Evolutionary conservation across 176 grass and related monocot genomes (phyloP), one percentile per base, ranked within the genome.

Genomic region (Aegilops longissima): DNA sequence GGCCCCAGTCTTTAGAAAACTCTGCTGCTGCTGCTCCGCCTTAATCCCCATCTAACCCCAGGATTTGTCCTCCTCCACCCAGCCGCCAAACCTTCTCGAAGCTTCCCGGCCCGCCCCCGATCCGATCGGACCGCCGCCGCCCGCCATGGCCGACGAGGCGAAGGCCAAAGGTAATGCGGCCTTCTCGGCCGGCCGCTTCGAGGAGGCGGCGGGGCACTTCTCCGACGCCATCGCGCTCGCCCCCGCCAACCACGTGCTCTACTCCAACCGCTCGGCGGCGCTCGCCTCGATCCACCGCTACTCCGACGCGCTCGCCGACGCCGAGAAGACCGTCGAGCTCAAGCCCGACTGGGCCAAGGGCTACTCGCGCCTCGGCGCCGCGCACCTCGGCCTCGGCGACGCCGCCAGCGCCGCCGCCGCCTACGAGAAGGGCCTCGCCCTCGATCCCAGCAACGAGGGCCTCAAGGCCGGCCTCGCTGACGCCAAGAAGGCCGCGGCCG

Each of bases 311-410:
- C 92, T 99, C 49, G 80, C 49, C 76, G 97, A 99, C 62, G 97
- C 97, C 11, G 17, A 88, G 73, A 96, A 92, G 94, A 99, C 97
- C 5, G 90, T 99, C 59, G 92, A 94, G 73, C 87, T 99, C 67
- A 99, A 92, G 85, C 92, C 94, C 66, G 97, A 96, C 62, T 99
- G 97, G 97, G 92, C 94, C 24, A 99, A 99, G 97, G 97, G 92
- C 6, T 99, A 99, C 80, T 96, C 94, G 40, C 92, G 97, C 39
- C 94, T 99, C 13, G 97, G 97, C 29, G 97, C 97, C 6, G 97
- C 97, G 2, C 88, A 94, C 77, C 85, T 99, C 29, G 97, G 97
- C 16, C 89, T 96, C 54, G 90, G 90, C 45, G 89, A 93, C 70
- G 90, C 90, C 3, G 30, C 82, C 16, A 86, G 82, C 67, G 90